Evolutionary conservation across 495 filamentous ascomycete genomes (phyloP).

Genomic region (Xylaria telfairii): DNA sequence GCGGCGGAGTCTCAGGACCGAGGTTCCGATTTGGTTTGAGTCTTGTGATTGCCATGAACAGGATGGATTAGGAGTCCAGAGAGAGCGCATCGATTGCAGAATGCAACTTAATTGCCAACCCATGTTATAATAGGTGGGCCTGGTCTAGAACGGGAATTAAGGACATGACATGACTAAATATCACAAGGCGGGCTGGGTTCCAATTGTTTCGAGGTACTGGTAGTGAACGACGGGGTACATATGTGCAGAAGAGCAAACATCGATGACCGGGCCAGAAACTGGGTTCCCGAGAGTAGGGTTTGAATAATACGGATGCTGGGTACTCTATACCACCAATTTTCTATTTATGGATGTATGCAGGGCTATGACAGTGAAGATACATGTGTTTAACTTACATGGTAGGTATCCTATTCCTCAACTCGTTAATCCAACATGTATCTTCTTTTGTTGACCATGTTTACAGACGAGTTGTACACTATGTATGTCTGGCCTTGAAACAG

Average conservation of each 20-base stretch:
- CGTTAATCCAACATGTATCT: not conserved
- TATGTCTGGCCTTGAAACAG: not conserved
- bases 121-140: not conserved
- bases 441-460: not conserved
- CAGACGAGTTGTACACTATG: not conserved
- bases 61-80: conserved; percentile 4
- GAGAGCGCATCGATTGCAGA: conserved; percentile 5
- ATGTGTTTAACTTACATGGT: not conserved
- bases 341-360: not conserved
- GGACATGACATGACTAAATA: not conserved
- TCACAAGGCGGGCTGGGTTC: not conserved
- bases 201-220: too few species aligned
- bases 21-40: conserved; percentile 13
- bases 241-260: not conserved
- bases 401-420: not conserved
- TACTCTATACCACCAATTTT: not conserved
- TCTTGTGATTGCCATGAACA: conserved; percentile 10
- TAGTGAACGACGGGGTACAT: too few species aligned
- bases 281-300: not conserved
- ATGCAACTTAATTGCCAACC: conserved; percentile 9
- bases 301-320: conserved; percentile 1
- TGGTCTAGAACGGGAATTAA: not conserved
- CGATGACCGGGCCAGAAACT: not conserved
- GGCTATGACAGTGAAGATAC: not conserved
- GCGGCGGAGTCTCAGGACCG: conserved; percentile 20